Percentiles rank a stretch among this genome's conserved stretches.
These are phyloP conservation scores for Lasiodiplodia hormozganensis DNA, from an alignment of 2,329 filamentous ascomycete genomes.

Conservation along the genomic window DNA sequence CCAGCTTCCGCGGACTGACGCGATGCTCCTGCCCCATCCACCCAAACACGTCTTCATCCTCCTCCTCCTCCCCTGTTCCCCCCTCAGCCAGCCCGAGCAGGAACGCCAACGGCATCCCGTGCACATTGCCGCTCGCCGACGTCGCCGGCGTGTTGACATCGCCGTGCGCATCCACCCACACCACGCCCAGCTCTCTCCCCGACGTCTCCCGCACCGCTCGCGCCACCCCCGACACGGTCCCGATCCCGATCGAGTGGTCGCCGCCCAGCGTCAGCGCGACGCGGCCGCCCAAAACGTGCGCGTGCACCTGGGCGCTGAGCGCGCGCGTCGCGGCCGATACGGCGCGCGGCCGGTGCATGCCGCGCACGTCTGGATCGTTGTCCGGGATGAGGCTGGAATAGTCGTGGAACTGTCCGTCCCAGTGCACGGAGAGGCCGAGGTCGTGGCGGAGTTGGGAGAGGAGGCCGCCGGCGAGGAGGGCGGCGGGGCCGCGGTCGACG, in stretches of 20 bases:
- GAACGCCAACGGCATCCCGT: slow-evolving; percentile 97
- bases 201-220: slow-evolving; percentile 85
- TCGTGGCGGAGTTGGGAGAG: slow-evolving; percentile 83
- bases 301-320: slow-evolving; percentile 85
- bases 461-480: slow-evolving; percentile 86
- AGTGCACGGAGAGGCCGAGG: slow-evolving; percentile 85
- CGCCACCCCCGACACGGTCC: slow-evolving; percentile 85
- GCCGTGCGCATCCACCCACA: slow-evolving; percentile 98
- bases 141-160: slow-evolving; percentile 98
- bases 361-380: slow-evolving; percentile 78
- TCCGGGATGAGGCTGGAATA: slow-evolving; percentile 78
- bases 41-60: slow-evolving; percentile 80
- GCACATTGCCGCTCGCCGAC: slow-evolving; percentile 89
- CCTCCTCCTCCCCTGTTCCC: slow-evolving; percentile 65
- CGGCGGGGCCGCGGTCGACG: slow-evolving; percentile 88
- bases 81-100: slow-evolving; percentile 75
- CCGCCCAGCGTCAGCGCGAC: slow-evolving; percentile 93
- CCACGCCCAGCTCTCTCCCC: slow-evolving; percentile 84
- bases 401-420: slow-evolving; percentile 80
- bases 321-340: slow-evolving; percentile 84
- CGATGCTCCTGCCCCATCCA: slow-evolving; percentile 81
- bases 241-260: slow-evolving; percentile 96
- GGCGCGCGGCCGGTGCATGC: slow-evolving; percentile 91
- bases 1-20: slow-evolving; percentile 80
- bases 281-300: slow-evolving; percentile 80